Conservation (phyloP, 2,329 filamentous ascomycete species). For the Ceratocystiopsis minuta region DNA sequence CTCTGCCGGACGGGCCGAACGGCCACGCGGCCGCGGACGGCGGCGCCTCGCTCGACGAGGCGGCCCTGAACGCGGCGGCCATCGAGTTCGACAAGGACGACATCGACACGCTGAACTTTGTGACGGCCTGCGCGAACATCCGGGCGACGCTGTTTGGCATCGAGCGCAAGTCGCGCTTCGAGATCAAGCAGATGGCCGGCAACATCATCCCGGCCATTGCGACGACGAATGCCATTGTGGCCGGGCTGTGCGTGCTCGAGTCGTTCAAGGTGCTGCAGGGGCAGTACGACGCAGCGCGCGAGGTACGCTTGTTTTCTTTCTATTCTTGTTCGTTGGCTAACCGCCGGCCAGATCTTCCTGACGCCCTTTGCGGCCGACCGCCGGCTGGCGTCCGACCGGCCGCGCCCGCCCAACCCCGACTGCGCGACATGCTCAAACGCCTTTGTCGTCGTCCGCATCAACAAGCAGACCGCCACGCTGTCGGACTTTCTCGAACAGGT, state of each 20-base stretch:
- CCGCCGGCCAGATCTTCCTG: conserved; percentile 48
- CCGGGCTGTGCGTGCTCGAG: conserved; percentile 78
- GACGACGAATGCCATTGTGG: conserved; percentile 93
- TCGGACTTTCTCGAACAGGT: conserved; percentile 62
- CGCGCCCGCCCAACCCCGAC: conserved; percentile 51
- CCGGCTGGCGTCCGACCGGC: conserved; percentile 38
- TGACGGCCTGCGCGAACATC: conserved; percentile 76
- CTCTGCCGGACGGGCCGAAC: conserved; percentile 22
- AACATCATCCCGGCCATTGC: conserved; percentile 98
- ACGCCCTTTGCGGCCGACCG: conserved; percentile 45
- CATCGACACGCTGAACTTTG: conserved; percentile 84
- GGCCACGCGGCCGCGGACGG: conserved; percentile 16
- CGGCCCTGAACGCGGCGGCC: conserved; percentile 28
- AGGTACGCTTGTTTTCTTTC: conserved; percentile 28
- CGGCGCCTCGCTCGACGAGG: too few relatives aligned
- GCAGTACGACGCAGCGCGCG: conserved; percentile 53
- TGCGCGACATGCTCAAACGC: conserved; percentile 72
- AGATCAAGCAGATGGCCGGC: conserved; percentile 97
- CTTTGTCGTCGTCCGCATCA: conserved; percentile 47
- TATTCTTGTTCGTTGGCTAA: neutral
- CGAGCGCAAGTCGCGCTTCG: conserved; percentile 74
- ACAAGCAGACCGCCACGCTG: conserved; percentile 55
- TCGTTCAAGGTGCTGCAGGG: conserved; percentile 75
- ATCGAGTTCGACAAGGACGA: conserved; percentile 96
- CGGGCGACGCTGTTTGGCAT: conserved; percentile 82